phyloP scores from a whole-genome alignment of 345 rosid species.

The Theobroma cacao region DNA sequence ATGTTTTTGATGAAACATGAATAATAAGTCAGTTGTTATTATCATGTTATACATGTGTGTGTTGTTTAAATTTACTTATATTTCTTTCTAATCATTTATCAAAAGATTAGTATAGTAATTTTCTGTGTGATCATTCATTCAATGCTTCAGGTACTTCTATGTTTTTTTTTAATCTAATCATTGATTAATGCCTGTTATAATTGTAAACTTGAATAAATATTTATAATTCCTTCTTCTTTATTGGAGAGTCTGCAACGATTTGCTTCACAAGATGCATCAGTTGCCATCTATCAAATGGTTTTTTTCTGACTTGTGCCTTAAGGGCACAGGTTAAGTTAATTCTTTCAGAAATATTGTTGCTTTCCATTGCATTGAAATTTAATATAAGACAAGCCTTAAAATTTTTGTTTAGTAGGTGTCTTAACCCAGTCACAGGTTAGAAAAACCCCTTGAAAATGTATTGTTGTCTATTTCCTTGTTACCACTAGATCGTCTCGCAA shows the following conservation, averaged over 20 bases:
- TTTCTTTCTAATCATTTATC: background rate
- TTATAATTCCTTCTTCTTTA: background rate
- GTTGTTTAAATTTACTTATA: background rate
- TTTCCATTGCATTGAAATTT: background rate
- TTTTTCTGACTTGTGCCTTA: background rate
- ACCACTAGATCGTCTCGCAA: background rate
- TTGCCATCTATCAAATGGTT: background rate
- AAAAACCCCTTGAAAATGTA: background rate
- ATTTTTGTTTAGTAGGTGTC: background rate
- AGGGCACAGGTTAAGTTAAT: background rate
- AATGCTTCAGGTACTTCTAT: background rate
- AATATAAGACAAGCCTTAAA: background rate
- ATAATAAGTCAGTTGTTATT: background rate
- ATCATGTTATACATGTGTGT: background rate
- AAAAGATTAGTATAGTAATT: background rate
- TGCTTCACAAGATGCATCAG: background rate
- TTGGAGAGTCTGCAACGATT: background rate
- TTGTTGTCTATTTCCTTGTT: background rate
- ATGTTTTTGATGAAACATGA: background rate
- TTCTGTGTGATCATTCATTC: background rate
- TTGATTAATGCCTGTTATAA: background rate
- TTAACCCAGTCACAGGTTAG: background rate
- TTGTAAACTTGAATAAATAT: background rate
- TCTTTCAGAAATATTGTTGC: background rate
- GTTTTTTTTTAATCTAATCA: background rate